Base-by-base conservation (phyloP, 352 stramenopile genomes). In the Blastocystis sp. region DNA sequence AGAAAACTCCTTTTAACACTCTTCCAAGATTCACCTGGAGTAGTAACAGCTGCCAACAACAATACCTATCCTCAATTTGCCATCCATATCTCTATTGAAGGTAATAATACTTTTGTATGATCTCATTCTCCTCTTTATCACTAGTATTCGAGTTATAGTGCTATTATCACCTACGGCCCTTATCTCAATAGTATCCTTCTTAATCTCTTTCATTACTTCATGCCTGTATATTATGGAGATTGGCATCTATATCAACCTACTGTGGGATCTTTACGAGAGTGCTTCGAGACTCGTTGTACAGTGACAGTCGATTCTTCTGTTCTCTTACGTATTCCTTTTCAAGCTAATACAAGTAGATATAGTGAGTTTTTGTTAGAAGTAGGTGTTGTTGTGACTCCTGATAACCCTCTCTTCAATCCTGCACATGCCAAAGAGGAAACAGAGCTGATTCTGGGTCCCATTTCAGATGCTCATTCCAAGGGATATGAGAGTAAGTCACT, bases 121-220 rank as follows among this genome's bases (percentile, higher is more conserved):
- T 27, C 54, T 5, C 19, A n/a, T 19, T 17, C 0, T 0, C 19
- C 40, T 27, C 13, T 24, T 13, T 60, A 27, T 59, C 44, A 56
- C 27, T 44, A 84, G 73, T 84, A 84, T 33, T 84, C 73, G 5
- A 84, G 66, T 42, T 84, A 84, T 57, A 66, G 44, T 37, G 73
- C 73, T 3, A 64, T 84, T 53, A 19, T 64, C 7, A 68, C 44
- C 15, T 84, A 84, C 56, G 73, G 73, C 7, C 73, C 73, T 1
- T 84, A 53, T 27, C 15, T 84, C 7, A 84, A 84, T 33, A 68
- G 19, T n/a, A 44, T 68, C 27, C 53, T 84, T 22, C 73, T 84
- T 2, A 84, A 84, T 44, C 73, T 84, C 24, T 27, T 84, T 48
- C 73, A 84, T 33, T 84, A 84, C 51, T 84, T 84, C 27, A 37